Base-by-base conservation (phyloP, 176 grass and related monocot genomes). In the Triticum aestivum region DNA sequence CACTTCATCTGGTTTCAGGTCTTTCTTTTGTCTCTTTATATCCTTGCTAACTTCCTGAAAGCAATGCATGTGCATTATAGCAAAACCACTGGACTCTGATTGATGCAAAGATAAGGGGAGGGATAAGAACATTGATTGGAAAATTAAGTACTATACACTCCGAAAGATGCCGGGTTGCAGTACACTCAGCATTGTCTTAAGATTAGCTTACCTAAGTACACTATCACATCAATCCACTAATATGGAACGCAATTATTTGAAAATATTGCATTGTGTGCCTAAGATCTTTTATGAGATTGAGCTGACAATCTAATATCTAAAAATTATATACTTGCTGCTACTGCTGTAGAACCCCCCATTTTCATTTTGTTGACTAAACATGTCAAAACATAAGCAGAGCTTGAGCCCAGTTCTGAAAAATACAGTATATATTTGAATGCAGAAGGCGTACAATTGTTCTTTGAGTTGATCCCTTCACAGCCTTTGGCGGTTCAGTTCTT, bases 1-100 rank as follows among this genome's bases (percentile, higher is more conserved):
- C 8, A 69, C 21, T 74, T 94, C 91, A 77, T 92, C 91, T 71
- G 81, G 73, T 44, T 87, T 89, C 84, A 51, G 61, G 62, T 56
- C 79, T 72, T 89, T 87, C 83, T 79, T 23, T 64, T 20, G 59
- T 78, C 71, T 87, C 73, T 85, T 84, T 69, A 11, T 78, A 34
- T 54, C 82, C 26, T 81, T 79, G 38, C 33, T 61, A 44, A 70
- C 64, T 72, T 79, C 87, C 96, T 95, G 80, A 87, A 88, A 88
- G 33, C 34, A 86, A 82, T 21, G 79, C 32, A 65, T 90, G 45
- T 82, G 77, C 30, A 26, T 85, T 86, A 35, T 80, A 91, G 21
- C 29, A 79, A 75, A 75, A 80, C 26, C 17, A 42, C 38, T 69
- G 9, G 23, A 65, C 49, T 77, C 23, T 63, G 17, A n/a, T 70